Evolutionary conservation across 2,329 filamentous ascomycete genomes (phyloP).

Genomic region (Aspergillus carbonarius): DNA sequence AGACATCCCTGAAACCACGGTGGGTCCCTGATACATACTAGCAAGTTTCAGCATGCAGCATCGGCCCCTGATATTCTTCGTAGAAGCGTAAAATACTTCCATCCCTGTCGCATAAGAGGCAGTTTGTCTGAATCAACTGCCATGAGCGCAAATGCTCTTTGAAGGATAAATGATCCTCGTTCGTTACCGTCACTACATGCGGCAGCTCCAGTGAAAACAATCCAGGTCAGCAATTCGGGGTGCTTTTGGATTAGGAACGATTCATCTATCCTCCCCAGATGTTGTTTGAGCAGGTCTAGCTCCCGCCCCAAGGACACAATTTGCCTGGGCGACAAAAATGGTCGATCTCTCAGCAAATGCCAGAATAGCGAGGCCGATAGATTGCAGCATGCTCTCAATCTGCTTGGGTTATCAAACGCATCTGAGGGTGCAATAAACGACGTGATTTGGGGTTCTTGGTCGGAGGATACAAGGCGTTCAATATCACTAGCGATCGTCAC

Average conservation of each 20-base stretch:
- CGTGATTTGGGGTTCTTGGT: not conserved
- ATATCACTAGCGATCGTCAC: not conserved
- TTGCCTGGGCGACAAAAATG: not conserved
- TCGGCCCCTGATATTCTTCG: not conserved
- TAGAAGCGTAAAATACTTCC: not conserved
- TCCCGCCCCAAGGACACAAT: not conserved
- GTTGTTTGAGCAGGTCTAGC: not conserved
- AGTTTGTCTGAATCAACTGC: not conserved
- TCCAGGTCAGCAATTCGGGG: not conserved
- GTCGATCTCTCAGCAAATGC: not conserved
- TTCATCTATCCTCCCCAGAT: not conserved
- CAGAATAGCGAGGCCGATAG: not conserved
- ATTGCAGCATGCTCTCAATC: not conserved
- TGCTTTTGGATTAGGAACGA: not conserved
- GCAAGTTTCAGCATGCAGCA: not conserved
- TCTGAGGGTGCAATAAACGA: not conserved
- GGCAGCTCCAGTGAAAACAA: not conserved
- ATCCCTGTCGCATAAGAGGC: not conserved
- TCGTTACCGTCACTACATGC: not conserved
- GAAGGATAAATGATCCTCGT: not conserved
- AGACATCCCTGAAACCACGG: not conserved
- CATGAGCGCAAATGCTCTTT: not conserved
- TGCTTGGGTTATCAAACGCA: not conserved
- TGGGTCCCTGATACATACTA: not conserved
- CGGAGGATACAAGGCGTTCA: not conserved